Base-by-base conservation (phyloP, 2,329 filamentous ascomycete species). In the Helicocarpus griseus region DNA sequence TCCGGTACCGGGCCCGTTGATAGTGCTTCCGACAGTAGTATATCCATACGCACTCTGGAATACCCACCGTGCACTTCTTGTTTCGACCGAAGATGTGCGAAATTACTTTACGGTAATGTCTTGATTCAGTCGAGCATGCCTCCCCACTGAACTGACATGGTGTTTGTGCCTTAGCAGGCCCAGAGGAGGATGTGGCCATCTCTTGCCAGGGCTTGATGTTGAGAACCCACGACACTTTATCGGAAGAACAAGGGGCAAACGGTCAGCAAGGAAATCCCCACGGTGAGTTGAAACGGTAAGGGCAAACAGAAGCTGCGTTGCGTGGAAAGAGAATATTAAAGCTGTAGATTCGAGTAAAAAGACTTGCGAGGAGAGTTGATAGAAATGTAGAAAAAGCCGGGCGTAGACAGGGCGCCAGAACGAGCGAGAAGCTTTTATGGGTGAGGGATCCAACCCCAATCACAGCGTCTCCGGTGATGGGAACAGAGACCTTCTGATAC, bases 11-110 rank as follows among this genome's bases (percentile, higher is more conserved):
- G 40, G 77, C 78, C 5, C 87, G 80, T 67, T 93, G 88, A 64
- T 93, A 93, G 62, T 90, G 85, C 63, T 90, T 90, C 33, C 87
- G 80, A 65, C 88, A 93, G 63, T 81, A 85, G 60, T 85, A 80
- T 0, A 88, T 80, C 86, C 86, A 91, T 2, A 87, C 78, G 21
- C 79, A 68, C 5, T 78, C 70, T 0, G 85, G 85, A 46, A 93
- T 87, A 41, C 76, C 74, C 31, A 83, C 77, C 0, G 87, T 93
- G 61, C 82, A 85, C 6, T 79, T 75, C 69, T 93, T 93, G 73
- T 93, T 93, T 35, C 88, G 80, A 21, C 87, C 87, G 59, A 91
- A 91, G 51, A 90, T 79, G 61, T 93, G 86, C 0, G 85, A 89
- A 53, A 91, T 85, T 4, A 85, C 82, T 68, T 91, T 91, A 45